phyloP scores from a whole-genome alignment of 768 basidiomycete species.

The Phlebiopsis gigantea region DNA sequence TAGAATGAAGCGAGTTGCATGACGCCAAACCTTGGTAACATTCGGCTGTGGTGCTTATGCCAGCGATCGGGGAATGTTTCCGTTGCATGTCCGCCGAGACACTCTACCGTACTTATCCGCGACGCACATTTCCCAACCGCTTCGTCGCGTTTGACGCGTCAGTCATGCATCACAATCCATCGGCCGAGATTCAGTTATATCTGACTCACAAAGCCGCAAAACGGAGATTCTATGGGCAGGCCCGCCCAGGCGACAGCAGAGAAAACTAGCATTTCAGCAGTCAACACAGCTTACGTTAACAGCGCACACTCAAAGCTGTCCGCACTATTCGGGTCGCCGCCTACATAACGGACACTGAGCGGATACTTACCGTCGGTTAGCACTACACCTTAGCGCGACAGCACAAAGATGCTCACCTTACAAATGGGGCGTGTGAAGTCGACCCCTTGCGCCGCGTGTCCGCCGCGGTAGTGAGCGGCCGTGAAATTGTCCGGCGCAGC shows the following conservation, averaged over 20 bases:
- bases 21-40: too few relatives aligned
- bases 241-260: background rate
- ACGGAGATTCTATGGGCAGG: background rate
- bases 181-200: too few relatives aligned
- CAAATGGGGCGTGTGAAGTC: background rate
- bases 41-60: too few relatives aligned
- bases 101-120: too few relatives aligned
- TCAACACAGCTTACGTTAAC: background rate
- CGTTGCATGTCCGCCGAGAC: too few relatives aligned
- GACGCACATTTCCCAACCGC: background rate
- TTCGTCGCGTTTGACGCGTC: too few relatives aligned
- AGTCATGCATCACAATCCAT: too few relatives aligned
- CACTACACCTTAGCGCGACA: background rate
- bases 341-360: background rate
- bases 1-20: too few relatives aligned
- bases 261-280: background rate
- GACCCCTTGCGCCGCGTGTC: background rate
- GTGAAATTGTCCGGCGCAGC: background rate
- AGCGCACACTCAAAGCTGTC: background rate
- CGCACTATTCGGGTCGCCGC: background rate
- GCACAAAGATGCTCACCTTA: background rate
- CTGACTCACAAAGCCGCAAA: too few relatives aligned
- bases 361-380: background rate
- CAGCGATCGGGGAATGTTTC: too few relatives aligned
- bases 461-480: background rate